Conservation (phyloP, 805 yeast genomes). For the Yamadazyma phyllophila region DNA sequence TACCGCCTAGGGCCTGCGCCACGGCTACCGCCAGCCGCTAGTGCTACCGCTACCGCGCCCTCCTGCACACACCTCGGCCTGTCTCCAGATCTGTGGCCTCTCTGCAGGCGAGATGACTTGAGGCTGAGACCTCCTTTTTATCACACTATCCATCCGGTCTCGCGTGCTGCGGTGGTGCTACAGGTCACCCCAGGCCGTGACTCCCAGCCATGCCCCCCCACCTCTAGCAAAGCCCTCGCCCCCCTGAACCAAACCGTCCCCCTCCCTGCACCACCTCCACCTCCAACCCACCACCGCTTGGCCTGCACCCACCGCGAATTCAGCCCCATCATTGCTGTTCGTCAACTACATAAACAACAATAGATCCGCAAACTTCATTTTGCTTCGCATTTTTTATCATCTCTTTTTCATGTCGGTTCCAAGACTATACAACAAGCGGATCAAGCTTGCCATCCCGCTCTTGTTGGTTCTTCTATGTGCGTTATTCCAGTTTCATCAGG, state of each 20-base stretch:
- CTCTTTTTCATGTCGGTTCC: conserved; percentile 9
- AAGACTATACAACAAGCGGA: conserved; percentile 18
- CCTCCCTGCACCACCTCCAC: too few relatives aligned
- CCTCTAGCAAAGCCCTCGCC: too few relatives aligned
- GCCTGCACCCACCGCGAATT: conserved; percentile 1
- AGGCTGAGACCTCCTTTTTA: background rate
- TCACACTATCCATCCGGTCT: too few relatives aligned
- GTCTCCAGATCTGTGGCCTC: background rate
- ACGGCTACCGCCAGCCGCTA: too few relatives aligned
- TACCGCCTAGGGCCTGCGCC: too few relatives aligned
- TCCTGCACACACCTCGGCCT: background rate
- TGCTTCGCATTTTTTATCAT: background rate
- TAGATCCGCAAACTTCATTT: background rate
- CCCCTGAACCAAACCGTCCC: too few relatives aligned
- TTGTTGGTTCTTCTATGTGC: conserved; percentile 11
- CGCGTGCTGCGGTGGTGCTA: too few relatives aligned
- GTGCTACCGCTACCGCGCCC: too few relatives aligned
- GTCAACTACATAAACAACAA: conserved; percentile 1
- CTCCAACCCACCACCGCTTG: background rate
- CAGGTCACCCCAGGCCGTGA: too few relatives aligned
- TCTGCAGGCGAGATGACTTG: background rate
- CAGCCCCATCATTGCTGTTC: conserved; percentile 21
- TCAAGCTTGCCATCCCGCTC: conserved; percentile 16
- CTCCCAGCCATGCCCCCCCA: too few relatives aligned
- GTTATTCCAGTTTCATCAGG: conserved; percentile 12